Conservation (phyloP, 169 alveolate genomes). For the Pseudocohnilembus persalinus region DNA sequence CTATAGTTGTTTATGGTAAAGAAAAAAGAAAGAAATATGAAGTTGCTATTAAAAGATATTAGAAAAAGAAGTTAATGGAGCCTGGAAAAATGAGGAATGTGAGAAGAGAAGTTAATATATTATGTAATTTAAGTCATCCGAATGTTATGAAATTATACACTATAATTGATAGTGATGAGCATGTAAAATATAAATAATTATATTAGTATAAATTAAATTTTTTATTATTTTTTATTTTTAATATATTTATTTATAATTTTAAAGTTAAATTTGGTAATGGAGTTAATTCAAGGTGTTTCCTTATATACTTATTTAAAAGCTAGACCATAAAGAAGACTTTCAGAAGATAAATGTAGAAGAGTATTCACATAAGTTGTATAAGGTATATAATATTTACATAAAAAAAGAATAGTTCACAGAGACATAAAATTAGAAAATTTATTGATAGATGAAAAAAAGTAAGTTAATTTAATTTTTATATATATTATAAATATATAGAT, state of each 20-base stretch:
- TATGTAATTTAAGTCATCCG: slow-evolving; percentile 71
- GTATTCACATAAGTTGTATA: slow-evolving; percentile 37
- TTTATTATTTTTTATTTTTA: no score
- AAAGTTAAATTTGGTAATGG: slow-evolving; percentile 29
- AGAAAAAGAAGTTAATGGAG: slow-evolving; percentile 61
- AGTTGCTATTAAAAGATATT: slow-evolving; percentile 79
- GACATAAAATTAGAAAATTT: slow-evolving; percentile 79
- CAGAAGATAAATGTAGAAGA: background rate
- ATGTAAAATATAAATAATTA: slow-evolving; percentile 28
- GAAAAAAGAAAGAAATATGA: slow-evolving; percentile 45
- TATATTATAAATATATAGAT: no score
- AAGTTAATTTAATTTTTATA: no score
- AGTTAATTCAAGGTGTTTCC: slow-evolving; percentile 27
- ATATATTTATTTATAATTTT: no score
- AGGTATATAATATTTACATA: slow-evolving; percentile 75
- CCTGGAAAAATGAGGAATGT: slow-evolving; percentile 54
- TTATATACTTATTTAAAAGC: slow-evolving; percentile 29
- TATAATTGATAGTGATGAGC: slow-evolving; percentile 67
- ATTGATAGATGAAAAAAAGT: slow-evolving; percentile 10
- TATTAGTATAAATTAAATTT: background rate
- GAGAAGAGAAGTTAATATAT: slow-evolving; percentile 72
- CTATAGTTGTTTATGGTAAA: slow-evolving; percentile 49
- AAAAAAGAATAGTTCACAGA: slow-evolving; percentile 68
- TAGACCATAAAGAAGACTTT: slow-evolving; percentile 3
- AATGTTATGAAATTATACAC: slow-evolving; percentile 73